phyloP scores from a whole-genome alignment of 148 eudicot species.

The Nepenthes gracilis region DNA sequence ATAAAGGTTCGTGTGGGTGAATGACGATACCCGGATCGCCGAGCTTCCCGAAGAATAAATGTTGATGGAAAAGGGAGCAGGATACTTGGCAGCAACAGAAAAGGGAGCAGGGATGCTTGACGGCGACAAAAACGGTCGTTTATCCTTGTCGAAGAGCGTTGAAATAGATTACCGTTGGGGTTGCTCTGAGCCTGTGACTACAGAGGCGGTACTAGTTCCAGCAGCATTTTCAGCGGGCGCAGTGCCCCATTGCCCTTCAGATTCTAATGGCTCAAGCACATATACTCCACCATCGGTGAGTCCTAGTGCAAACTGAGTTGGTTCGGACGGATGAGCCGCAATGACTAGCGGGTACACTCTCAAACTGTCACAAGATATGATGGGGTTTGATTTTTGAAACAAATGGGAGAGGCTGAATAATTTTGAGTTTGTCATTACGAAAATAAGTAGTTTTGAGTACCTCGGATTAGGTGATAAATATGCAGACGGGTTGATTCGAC shows the following conservation, averaged over 20 bases:
- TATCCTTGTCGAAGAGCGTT: background rate
- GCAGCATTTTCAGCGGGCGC: conserved; percentile 7
- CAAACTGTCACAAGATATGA: background rate
- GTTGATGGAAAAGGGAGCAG: no score
- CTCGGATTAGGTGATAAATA: conserved; percentile 9
- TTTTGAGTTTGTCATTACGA: background rate
- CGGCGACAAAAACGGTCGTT: no score
- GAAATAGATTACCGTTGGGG: conserved; percentile 9
- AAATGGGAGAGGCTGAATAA: background rate
- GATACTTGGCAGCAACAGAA: no score
- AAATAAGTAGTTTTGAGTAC: background rate
- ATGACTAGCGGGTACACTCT: conserved; percentile 10
- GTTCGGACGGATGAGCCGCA: conserved; percentile 14
- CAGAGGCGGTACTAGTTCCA: conserved; percentile 6
- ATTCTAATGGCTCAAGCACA: conserved; percentile 11
- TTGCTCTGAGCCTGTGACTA: conserved; percentile 2
- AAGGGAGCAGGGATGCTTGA: no score
- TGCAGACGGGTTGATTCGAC: conserved; percentile 13
- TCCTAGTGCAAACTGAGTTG: conserved; percentile 10
- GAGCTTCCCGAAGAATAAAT: no score
- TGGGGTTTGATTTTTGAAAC: no score
- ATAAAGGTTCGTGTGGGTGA: no score
- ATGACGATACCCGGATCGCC: no score
- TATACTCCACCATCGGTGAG: conserved; percentile 11
- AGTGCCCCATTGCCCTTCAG: conserved; percentile 11